Conservation (phyloP, 768 basidiomycete species). For the Clavaria fumosa region DNA sequence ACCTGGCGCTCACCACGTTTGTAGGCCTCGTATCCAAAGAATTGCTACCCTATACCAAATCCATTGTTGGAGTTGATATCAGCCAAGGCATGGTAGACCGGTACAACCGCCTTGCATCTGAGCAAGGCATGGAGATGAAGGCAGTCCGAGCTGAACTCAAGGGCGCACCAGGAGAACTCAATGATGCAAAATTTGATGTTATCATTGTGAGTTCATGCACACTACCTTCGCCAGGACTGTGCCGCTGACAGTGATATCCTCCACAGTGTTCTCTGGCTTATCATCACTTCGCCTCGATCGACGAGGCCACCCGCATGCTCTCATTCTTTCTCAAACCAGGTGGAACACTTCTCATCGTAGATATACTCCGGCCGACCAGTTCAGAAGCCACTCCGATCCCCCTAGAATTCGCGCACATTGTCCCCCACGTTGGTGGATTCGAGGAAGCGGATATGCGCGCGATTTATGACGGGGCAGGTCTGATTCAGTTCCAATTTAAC, state of each 20-base stretch:
- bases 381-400: slow-evolving; percentile 13
- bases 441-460: slow-evolving; percentile 29
- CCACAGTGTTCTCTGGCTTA: slow-evolving; percentile 44
- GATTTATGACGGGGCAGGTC: slow-evolving; percentile 37
- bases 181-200: slow-evolving; percentile 47
- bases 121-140: slow-evolving; percentile 60
- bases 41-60: slow-evolving; percentile 42
- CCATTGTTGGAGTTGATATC: slow-evolving; percentile 62
- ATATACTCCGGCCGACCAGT: slow-evolving; percentile 19
- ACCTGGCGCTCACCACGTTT: not conserved
- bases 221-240: slow-evolving; percentile 5
- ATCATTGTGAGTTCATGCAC: slow-evolving; percentile 38
- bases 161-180: slow-evolving; percentile 31
- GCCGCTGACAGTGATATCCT: slow-evolving; percentile 3
- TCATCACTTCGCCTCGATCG: slow-evolving; percentile 45
- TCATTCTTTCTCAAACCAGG: slow-evolving; percentile 43
- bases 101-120: slow-evolving; percentile 40
- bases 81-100: slow-evolving; percentile 53
- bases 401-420: slow-evolving; percentile 25
- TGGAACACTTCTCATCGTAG: slow-evolving; percentile 43
- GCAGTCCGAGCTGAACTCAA: slow-evolving; percentile 39
- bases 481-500: slow-evolving; percentile 30
- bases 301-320: slow-evolving; percentile 36
- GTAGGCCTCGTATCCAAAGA: slow-evolving; percentile 49
- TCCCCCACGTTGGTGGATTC: slow-evolving; percentile 42